Conservation (phyloP, 805 yeast species). For the Millerozyma miso region DNA sequence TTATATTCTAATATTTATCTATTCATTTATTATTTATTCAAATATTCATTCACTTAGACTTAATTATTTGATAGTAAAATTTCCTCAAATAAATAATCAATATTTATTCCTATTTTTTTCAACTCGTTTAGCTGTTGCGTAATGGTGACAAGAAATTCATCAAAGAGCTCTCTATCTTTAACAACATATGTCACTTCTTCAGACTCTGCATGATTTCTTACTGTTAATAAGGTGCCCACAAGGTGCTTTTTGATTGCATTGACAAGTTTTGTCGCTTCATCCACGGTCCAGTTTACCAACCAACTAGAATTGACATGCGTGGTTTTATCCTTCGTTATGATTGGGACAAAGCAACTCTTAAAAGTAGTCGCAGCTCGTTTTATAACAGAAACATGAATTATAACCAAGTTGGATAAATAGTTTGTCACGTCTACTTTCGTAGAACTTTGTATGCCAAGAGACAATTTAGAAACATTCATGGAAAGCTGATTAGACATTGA, state of each 20-base stretch:
- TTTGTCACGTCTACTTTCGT: conserved; percentile 41
- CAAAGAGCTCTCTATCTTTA: conserved; percentile 39
- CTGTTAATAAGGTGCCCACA: conserved; percentile 52
- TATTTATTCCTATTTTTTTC: conserved; percentile 64
- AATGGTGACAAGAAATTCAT: conserved; percentile 51
- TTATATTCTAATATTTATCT: not conserved
- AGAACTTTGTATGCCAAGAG: conserved; percentile 39
- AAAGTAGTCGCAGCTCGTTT: conserved; percentile 55
- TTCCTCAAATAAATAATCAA: conserved; percentile 61
- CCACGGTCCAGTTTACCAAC: conserved; percentile 74
- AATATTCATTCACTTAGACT: conserved; percentile 1
- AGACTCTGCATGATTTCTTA: conserved; percentile 28
- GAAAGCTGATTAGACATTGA: conserved; percentile 32
- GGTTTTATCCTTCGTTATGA: conserved; percentile 21
- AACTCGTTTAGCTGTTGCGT: conserved; percentile 58
- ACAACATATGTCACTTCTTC: conserved; percentile 26
- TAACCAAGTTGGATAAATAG: conserved; percentile 36
- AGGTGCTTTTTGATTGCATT: conserved; percentile 62
- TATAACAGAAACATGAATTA: conserved; percentile 39
- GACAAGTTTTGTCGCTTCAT: conserved; percentile 58
- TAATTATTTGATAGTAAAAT: conserved; percentile 19
- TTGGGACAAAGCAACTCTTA: conserved; percentile 45
- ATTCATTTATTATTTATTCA: not conserved
- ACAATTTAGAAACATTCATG: conserved; percentile 28
- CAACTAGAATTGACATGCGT: conserved; percentile 45